Conservation (phyloP, 2,329 filamentous ascomycete species). For the Curvularia sp. region DNA sequence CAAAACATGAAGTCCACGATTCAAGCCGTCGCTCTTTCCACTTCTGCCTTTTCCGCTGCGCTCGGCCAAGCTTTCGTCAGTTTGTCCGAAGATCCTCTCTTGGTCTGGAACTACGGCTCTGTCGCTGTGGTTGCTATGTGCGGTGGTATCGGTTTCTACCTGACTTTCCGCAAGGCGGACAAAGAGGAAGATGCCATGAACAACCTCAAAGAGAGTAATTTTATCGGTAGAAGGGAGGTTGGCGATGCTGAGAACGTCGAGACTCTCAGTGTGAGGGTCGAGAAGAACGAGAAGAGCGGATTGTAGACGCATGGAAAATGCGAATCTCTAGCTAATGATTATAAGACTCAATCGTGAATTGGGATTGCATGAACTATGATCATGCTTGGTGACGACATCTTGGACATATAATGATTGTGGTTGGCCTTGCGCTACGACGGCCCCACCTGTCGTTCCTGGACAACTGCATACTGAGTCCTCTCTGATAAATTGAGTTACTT, state of each 20-base stretch:
- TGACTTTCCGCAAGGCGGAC: slow-evolving; percentile 44
- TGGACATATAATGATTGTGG: neutral
- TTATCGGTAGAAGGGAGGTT: slow-evolving; percentile 26
- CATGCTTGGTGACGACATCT: neutral
- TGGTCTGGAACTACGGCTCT: slow-evolving; percentile 44
- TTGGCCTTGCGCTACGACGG: no score
- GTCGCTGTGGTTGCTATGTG: slow-evolving; percentile 43
- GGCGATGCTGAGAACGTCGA: slow-evolving; percentile 31
- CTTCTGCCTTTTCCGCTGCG: slow-evolving; percentile 42
- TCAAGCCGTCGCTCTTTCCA: slow-evolving; percentile 46
- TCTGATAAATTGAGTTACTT: no score
- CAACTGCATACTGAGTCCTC: no score
- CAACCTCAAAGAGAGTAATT: slow-evolving; percentile 35
- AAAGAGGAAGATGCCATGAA: slow-evolving; percentile 44
- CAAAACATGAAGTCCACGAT: slow-evolving; percentile 63
- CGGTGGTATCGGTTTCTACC: slow-evolving; percentile 43
- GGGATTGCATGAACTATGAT: neutral
- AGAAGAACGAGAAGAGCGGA: slow-evolving; percentile 34
- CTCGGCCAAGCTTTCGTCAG: slow-evolving; percentile 44
- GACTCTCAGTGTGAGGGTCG: slow-evolving; percentile 22
- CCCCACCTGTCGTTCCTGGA: no score
- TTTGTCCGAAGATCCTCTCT: slow-evolving; percentile 42
- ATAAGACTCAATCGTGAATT: neutral
- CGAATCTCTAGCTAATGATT: neutral
- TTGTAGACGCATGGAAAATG: neutral